These are phyloP conservation scores for Colletotrichum sp. DNA, from an alignment of 2,329 filamentous ascomycete species.

Conservation along the genomic window DNA sequence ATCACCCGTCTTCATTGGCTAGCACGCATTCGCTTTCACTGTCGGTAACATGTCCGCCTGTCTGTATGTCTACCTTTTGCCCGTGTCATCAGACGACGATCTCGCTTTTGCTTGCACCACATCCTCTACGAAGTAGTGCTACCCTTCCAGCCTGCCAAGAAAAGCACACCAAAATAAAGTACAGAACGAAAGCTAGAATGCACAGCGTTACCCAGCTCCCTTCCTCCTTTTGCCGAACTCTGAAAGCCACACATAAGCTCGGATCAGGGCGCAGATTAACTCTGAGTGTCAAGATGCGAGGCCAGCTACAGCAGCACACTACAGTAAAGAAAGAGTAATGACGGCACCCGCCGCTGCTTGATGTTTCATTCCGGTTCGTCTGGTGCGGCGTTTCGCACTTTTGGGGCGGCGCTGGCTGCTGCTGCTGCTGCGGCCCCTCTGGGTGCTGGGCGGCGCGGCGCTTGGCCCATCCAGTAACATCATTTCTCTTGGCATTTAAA, in stretches of 20 bases:
- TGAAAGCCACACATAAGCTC: not conserved
- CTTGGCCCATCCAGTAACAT: slow-evolving; percentile 6
- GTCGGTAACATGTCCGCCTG: not conserved
- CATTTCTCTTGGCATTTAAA: slow-evolving; percentile 5
- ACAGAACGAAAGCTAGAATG: not conserved
- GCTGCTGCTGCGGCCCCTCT: not conserved
- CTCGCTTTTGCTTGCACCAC: not conserved
- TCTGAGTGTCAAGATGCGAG: not conserved
- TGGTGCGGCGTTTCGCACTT: slow-evolving; percentile 11
- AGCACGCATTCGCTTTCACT: not conserved
- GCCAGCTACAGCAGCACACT: not conserved
- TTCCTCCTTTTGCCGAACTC: not conserved
- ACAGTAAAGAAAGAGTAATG: not conserved
- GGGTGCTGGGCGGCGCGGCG: not conserved
- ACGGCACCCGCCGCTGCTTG: not conserved
- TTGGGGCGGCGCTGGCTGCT: not conserved
- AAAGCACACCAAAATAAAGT: not conserved
- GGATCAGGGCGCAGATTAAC: not conserved
- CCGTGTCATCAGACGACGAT: not conserved
- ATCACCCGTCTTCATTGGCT: not conserved
- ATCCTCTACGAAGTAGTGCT: not conserved
- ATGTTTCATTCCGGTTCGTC: slow-evolving; percentile 19
- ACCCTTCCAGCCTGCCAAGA: not conserved
- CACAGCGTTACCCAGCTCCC: not conserved
- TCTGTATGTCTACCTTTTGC: not conserved